Evolutionary conservation across 2,329 filamentous ascomycete genomes (phyloP), one percentile per base, ranked within the genome.

Genomic region (Elsinoe necatrix): DNA sequence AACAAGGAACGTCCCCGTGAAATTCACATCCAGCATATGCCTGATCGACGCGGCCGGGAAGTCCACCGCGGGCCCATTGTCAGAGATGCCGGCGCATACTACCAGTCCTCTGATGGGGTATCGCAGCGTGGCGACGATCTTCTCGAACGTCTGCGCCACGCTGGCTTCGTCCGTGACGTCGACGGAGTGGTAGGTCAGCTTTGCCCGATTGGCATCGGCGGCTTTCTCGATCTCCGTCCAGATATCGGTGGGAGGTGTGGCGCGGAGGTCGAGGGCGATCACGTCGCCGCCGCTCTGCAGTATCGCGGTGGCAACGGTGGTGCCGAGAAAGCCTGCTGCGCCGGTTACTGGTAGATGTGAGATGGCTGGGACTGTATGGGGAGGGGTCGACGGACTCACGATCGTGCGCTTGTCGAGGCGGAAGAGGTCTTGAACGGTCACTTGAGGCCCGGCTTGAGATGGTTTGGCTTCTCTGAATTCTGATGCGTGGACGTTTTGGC

Each of bases 11-110:
- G 68, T 69, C 4, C 71, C 70, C n/a, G 67, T 63, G 1, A 70
- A 65, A 47, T 73, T 72, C 39, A 71, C 65, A 48, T 71, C 66
- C 9, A 72, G 58, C 23, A 73, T 67, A 27, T 65, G 65, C 4
- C 67, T 63, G 58, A 71, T 71, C 14, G 67, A 63, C 11, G 64
- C 60, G 18, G 63, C 58, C 1, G 66, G 63, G 52, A 72, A 72
- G 35, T 67, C 64, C 6, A 67, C 61, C 6, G 68, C 69, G 9
- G 62, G 60, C 1, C 61, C 64, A 42, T 58, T 62, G 31, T 63
- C 62, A 29, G 64, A 62, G 34, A 66, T 64, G 11, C 65, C 65
- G 1, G 63, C 63, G 50, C 64, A 66, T 18, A 61, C 60, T 25
- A 66, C 61, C 14, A 65, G 57, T 18, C 63, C 65, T 27, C 60